Evolutionary conservation across 1,284 basidiomycete genomes (phyloP).

Genomic region (Fomes fomentarius): DNA sequence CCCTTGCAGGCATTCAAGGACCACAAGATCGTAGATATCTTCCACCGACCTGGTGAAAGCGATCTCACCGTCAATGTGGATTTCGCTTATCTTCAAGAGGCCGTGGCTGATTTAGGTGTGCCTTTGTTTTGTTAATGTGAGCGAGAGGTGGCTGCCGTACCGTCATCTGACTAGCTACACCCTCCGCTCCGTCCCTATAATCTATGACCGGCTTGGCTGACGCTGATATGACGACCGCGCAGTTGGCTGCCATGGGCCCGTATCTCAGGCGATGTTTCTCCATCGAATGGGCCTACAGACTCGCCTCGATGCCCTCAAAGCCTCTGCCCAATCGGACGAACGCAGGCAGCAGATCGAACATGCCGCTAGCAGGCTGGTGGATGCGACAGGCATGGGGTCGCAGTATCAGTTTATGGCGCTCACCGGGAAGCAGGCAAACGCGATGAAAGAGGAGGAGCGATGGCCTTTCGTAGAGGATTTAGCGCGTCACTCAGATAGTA

Average conservation of each 20-base stretch:
- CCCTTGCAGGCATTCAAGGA: slow-evolving; percentile 79
- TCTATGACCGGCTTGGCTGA: neutral
- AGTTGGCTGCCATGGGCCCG: slow-evolving; percentile 52
- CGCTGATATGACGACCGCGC: neutral
- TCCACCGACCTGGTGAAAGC: slow-evolving; percentile 83
- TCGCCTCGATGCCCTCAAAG: slow-evolving; percentile 52
- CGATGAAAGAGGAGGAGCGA: slow-evolving; percentile 22
- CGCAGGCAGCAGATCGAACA: slow-evolving; percentile 43
- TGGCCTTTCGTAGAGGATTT: slow-evolving; percentile 37
- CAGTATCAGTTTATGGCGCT: slow-evolving; percentile 69
- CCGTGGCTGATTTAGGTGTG: slow-evolving; percentile 67
- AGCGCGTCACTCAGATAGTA: neutral
- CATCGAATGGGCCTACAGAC: slow-evolving; percentile 57
- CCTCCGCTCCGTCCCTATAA: neutral
- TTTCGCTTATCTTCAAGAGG: slow-evolving; percentile 87
- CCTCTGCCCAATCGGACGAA: slow-evolving; percentile 50
- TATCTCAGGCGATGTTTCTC: slow-evolving; percentile 66
- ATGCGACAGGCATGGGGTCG: slow-evolving; percentile 65
- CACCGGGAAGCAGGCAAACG: slow-evolving; percentile 29
- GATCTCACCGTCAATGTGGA: slow-evolving; percentile 97
- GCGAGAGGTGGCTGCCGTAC: neutral
- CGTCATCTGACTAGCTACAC: slow-evolving; percentile 9
- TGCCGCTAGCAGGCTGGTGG: slow-evolving; percentile 59
- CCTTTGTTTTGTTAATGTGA: slow-evolving; percentile 4
- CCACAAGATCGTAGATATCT: slow-evolving; percentile 87